Base-by-base conservation (phyloP, 2,329 filamentous ascomycete genomes). In the Colletotrichum siamense region DNA sequence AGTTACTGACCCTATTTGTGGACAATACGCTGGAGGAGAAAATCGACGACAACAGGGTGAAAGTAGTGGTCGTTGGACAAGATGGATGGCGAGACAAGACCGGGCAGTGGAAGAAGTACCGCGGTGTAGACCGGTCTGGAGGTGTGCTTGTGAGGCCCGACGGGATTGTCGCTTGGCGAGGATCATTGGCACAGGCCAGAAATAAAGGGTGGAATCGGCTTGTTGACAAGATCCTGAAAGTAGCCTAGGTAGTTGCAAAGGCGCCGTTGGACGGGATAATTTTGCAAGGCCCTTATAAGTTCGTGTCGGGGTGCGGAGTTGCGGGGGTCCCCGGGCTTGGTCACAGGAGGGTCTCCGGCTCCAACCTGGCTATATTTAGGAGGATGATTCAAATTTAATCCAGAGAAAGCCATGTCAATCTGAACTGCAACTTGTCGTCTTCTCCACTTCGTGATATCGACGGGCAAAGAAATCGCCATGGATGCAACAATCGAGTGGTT, bases 101-200 rank as follows among this genome's bases (percentile, higher is more conserved):
- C 0, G 57, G 57, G 57, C 57, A 61, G 10, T 61, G 62, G 62
- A 16, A 44, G 13, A 65, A 39, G 15, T 10, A 65, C n/a, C 34
- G 62, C 62, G 62, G 62, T 65, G 62, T 65, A 28, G 34, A 65
- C 8, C 0, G 62, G 32, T 65, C 62, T 39, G 62, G 62, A 12
- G 62, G 62, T 26, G 62, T 65, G 30, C 62, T 65, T 6, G 62
- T 65, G n/a, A 65, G 62, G 34, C 62, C 62, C 62, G 62, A 65
- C 62, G 62, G 62, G 30, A 65, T 65, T 39, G 62, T 65, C 34
- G 62, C 62, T 13, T 65, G 62, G 62, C 62, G 32, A 65, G 62
- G 62, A 8, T 65, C 62, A 8, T 44, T 65, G 62, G 0, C 62
- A 6, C 63, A 32, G 2, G 30, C 34, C 32, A n/a, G 28, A n/a